Base-by-base conservation (phyloP, 1,284 basidiomycete species). In the Rhodotorula sp. region DNA sequence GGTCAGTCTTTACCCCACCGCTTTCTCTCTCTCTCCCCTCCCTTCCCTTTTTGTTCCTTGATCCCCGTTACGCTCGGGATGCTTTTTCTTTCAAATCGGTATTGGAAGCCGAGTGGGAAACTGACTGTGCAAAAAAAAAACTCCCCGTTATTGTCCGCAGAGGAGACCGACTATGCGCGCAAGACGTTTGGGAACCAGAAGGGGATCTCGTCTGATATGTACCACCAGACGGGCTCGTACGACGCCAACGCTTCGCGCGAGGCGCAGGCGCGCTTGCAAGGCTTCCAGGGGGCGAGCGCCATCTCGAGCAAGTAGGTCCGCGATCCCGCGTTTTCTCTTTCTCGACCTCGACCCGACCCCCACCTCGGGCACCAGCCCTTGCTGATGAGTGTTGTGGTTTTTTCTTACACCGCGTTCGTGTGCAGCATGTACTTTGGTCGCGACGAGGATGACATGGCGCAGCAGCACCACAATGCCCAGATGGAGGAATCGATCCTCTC, bases 121-220 rank as follows among this genome's bases (percentile, higher is more conserved):
- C 62, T 48, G 22, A 53, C 45, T 20, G 8, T 6, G 18, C 42
- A 10, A 30, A 12, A 30, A 24, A 18, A 17, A 22, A 24, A 18
- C 18, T 46, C 45, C 22, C 17, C 49, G 17, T 18, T 24, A 51
- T 51, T 12, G 53, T 20, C 33, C 10, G 45, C 58, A 70, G 75
- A 70, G 37, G 64, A 70, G 24, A 55, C 63, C 17, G 62, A 70
- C 66, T 88, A 87, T 37, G 95, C 96, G 3, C 87, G 94, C 72
- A 89, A 93, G 37, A 93, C 93, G 78, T 99, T 99, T 80, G 91
- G 92, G 1, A 82, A 79, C 73, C 95, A 98, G 80, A 99, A 98
- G 81, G 91, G 86, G 61, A 97, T 99, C 80, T 96, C 93, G 7
- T 95, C 92, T 3, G 96, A 99, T 80, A 94, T 95, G 90, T 98